Conservation (phyloP, 2,329 filamentous ascomycete species). For the Curvularia sp. region DNA sequence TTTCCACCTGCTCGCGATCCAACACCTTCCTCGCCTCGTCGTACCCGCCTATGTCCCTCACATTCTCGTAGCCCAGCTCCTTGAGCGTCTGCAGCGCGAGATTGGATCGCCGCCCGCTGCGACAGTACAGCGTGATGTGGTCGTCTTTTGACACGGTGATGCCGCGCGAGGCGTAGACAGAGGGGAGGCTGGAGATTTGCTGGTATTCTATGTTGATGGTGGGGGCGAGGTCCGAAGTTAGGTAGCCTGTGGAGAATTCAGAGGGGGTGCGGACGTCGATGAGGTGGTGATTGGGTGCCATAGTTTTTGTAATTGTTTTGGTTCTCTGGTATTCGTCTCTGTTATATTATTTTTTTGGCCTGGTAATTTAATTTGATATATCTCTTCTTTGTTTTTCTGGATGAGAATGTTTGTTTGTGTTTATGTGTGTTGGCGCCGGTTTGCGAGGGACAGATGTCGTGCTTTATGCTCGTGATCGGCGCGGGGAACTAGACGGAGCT, state of each 20-base stretch:
- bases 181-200: constrained; percentile 38
- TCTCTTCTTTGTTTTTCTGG: no score
- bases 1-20: constrained; percentile 34
- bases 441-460: not conserved
- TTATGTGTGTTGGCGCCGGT: not conserved
- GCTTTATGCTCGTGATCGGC: constrained; percentile 1
- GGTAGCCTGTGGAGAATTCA: constrained; percentile 45
- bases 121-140: constrained; percentile 49
- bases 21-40: constrained; percentile 42
- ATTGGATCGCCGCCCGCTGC: constrained; percentile 43
- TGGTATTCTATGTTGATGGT: constrained; percentile 51
- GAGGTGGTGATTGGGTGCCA: constrained; percentile 26
- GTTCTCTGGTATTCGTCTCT: no score
- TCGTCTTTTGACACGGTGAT: constrained; percentile 34
- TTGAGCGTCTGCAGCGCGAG: constrained; percentile 43
- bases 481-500: not conserved
- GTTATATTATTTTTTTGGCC: not conserved
- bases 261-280: constrained; percentile 48
- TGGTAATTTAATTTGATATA: no score
- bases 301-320: not conserved
- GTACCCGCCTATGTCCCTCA: constrained; percentile 47
- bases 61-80: constrained; percentile 39
- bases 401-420: not conserved
- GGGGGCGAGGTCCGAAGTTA: constrained; percentile 31
- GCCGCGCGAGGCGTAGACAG: constrained; percentile 28